Conservation (phyloP, 495 filamentous ascomycete genomes). For the Xeromyces bisporus region DNA sequence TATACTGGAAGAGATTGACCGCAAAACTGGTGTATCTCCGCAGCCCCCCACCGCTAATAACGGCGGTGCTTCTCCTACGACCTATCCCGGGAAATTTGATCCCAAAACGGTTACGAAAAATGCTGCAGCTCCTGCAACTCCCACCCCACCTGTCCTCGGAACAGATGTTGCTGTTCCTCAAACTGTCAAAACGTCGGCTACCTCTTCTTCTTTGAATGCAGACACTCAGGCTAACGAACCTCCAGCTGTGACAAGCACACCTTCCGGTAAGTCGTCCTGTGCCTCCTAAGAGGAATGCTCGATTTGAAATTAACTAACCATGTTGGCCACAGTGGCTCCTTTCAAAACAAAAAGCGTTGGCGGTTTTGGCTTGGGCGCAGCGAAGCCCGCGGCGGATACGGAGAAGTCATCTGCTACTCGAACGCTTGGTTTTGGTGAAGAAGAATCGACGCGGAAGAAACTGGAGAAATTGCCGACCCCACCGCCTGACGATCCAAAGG, state of each 20-base stretch:
- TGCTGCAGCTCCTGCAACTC: constrained; percentile 28
- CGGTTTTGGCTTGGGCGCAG: constrained; percentile 68
- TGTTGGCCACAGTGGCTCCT: constrained; percentile 8
- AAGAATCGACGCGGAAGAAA: constrained; percentile 70
- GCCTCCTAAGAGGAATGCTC: constrained; percentile 1
- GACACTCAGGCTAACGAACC: constrained; percentile 36
- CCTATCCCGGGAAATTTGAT: constrained; percentile 72
- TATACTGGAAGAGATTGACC: constrained; percentile 60
- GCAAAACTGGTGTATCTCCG: constrained; percentile 46
- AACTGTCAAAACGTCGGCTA: constrained; percentile 34
- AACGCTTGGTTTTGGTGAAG: constrained; percentile 71
- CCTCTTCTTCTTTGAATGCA: constrained; percentile 22
- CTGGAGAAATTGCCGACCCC: constrained; percentile 72
- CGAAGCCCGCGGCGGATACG: constrained; percentile 38
- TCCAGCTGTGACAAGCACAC: constrained; percentile 28
- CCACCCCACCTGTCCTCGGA: constrained; percentile 34
- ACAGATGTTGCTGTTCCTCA: constrained; percentile 45
- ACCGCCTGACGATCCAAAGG: constrained; percentile 42
- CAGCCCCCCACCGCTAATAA: constrained; percentile 34
- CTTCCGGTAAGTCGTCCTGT: constrained; percentile 17
- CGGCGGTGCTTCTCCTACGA: constrained; percentile 26
- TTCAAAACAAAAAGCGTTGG: constrained; percentile 52
- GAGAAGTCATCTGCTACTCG: constrained; percentile 55
- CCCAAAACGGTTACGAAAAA: constrained; percentile 73
- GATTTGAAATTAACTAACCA: neutral